phyloP scores from a whole-genome alignment of 208 protist species.

The Leishmania guyanensis region DNA sequence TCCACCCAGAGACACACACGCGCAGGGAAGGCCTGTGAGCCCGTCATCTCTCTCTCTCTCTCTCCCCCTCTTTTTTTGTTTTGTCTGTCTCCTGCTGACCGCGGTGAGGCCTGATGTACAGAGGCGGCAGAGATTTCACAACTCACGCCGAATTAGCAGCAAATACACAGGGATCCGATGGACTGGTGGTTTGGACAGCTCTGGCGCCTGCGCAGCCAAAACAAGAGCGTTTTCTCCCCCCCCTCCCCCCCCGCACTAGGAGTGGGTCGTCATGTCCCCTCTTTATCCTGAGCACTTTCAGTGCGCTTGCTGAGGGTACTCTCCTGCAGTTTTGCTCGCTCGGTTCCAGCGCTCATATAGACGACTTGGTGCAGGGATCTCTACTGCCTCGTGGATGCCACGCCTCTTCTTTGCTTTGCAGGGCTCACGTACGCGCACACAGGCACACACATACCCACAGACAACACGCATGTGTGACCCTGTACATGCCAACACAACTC shows the following conservation, averaged over 20 bases:
- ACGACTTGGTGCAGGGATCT: background rate
- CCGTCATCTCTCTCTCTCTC: background rate
- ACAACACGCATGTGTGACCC: background rate
- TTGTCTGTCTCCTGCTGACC: background rate
- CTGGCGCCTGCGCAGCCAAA: background rate
- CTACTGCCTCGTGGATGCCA: background rate
- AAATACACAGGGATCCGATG: background rate
- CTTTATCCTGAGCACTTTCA: background rate
- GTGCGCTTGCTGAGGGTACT: conserved; percentile 1
- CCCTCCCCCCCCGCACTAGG: background rate
- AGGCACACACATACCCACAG: too few relatives aligned
- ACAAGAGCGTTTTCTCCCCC: background rate
- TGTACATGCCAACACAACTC: background rate
- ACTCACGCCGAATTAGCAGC: background rate
- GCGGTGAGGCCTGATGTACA: conserved; percentile 2
- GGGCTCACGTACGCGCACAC: conserved; percentile 5
- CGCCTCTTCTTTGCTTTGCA: background rate
- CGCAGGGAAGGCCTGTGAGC: background rate
- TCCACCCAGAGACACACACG: background rate
- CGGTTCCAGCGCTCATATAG: background rate
- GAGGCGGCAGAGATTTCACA: background rate
- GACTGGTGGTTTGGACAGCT: background rate
- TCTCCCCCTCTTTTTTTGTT: background rate
- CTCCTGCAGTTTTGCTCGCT: background rate
- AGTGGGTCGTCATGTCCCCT: background rate